These are phyloP conservation scores for Phytophthora hybrid DNA, from an alignment of 352 stramenopile genomes.

Conservation along the genomic window DNA sequence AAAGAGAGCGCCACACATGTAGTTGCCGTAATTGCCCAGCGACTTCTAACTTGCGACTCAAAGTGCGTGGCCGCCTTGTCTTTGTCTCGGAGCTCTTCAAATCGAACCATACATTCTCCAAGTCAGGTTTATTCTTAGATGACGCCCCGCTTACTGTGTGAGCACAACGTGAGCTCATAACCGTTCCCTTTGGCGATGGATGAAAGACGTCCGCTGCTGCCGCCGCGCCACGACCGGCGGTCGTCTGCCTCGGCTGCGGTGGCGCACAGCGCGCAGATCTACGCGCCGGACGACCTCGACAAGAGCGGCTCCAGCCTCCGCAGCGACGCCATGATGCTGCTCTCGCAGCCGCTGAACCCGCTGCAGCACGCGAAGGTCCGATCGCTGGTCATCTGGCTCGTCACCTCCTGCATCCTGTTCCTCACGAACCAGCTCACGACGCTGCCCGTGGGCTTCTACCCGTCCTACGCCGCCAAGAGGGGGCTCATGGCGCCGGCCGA, in stretches of 20 bases:
- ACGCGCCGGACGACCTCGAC: slow-evolving; percentile 37
- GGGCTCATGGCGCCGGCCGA: slow-evolving; percentile 56
- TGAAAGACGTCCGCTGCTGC: slow-evolving; percentile 35
- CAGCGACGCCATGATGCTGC: slow-evolving; percentile 65
- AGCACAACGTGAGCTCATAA: background rate
- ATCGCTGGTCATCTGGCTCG: slow-evolving; percentile 55
- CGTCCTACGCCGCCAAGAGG: slow-evolving; percentile 55
- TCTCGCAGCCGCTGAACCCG: slow-evolving; percentile 64
- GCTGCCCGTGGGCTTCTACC: slow-evolving; percentile 81
- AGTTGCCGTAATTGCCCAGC: too few species aligned
- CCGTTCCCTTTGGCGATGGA: slow-evolving; percentile 18
- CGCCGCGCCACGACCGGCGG: slow-evolving; percentile 15
- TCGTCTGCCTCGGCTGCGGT: slow-evolving; percentile 14
- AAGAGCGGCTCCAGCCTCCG: slow-evolving; percentile 46
- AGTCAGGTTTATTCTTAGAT: background rate
- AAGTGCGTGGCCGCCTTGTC: background rate
- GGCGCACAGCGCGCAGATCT: slow-evolving; percentile 20
- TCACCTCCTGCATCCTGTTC: slow-evolving; percentile 65
- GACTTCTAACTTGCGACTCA: too few species aligned
- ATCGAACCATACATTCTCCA: background rate
- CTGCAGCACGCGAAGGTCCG: slow-evolving; percentile 56
- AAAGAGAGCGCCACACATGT: too few species aligned
- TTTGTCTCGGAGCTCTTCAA: background rate
- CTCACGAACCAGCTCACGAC: slow-evolving; percentile 80
- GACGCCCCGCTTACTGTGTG: too few species aligned